These are phyloP conservation scores for Pyronema omphalodes DNA, from an alignment of 495 filamentous ascomycete genomes.

Conservation along the genomic window DNA sequence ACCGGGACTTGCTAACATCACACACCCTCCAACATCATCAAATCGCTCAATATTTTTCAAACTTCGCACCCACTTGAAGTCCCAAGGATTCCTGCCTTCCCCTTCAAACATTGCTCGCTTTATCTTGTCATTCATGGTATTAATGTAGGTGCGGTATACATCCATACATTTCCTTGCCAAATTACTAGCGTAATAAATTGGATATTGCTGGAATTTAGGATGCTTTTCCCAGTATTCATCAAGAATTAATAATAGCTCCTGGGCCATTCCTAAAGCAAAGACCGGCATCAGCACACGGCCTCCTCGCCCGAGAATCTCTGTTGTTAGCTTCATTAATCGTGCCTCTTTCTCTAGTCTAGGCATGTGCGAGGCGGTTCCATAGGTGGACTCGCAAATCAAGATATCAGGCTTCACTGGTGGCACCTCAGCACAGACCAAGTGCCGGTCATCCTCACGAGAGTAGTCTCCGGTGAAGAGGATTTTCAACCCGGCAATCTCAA, in stretches of 20 bases:
- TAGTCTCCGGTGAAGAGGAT: slow-evolving; percentile 97
- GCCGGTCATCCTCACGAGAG: slow-evolving; percentile 79
- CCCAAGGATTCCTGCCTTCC: slow-evolving; percentile 78
- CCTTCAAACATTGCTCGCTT: slow-evolving; percentile 74
- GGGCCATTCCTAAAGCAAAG: slow-evolving; percentile 81
- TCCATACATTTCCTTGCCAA: slow-evolving; percentile 93
- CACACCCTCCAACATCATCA: slow-evolving; percentile 85
- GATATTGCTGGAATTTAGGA: slow-evolving; percentile 64
- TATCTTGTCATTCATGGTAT: slow-evolving; percentile 97
- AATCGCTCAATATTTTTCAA: slow-evolving; percentile 86
- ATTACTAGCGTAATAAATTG: slow-evolving; percentile 93
- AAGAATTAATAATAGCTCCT: slow-evolving; percentile 82
- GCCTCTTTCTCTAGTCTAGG: slow-evolving; percentile 79
- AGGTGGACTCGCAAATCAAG: slow-evolving; percentile 92
- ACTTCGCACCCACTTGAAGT: slow-evolving; percentile 78
- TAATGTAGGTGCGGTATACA: slow-evolving; percentile 93
- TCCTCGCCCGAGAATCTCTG: slow-evolving; percentile 69
- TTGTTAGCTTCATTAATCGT: slow-evolving; percentile 85
- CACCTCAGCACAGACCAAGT: slow-evolving; percentile 79
- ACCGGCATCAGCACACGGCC: slow-evolving; percentile 89
- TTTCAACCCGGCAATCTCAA: slow-evolving; percentile 88
- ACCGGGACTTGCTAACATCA: slow-evolving; percentile 92
- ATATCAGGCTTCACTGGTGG: slow-evolving; percentile 80
- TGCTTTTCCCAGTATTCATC: slow-evolving; percentile 94
- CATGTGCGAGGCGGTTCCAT: slow-evolving; percentile 79